Evolutionary conservation across 2,329 filamentous ascomycete genomes (phyloP).

Genomic region (Monascus ruber): DNA sequence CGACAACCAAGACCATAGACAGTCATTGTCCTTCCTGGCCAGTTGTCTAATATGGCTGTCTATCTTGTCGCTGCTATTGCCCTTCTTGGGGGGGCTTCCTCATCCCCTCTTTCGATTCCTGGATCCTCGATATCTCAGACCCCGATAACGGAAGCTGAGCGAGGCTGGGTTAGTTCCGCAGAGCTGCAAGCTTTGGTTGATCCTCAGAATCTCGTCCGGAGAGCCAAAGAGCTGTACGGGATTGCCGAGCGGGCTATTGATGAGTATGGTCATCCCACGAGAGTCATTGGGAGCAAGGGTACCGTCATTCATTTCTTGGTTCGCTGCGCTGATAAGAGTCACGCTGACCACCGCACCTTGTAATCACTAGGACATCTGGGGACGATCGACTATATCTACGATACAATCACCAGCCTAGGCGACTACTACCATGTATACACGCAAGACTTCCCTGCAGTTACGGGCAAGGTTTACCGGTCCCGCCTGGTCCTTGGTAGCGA

Average conservation of each 20-base stretch:
- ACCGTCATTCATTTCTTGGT: slow-evolving; percentile 2
- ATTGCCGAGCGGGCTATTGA: slow-evolving; percentile 49
- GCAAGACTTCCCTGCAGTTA: slow-evolving; percentile 51
- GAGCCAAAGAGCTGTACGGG: slow-evolving; percentile 50
- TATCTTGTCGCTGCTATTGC: too few species aligned
- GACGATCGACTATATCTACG: slow-evolving; percentile 53
- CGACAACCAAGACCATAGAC: too few species aligned
- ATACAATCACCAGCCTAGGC: slow-evolving; percentile 33
- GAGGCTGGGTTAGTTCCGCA: slow-evolving; percentile 34
- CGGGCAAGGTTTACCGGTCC: slow-evolving; percentile 49
- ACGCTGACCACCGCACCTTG: too few species aligned
- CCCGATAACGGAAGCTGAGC: too few species aligned
- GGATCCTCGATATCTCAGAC: too few species aligned
- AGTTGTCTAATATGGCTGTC: too few species aligned
- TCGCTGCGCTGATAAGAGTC: too few species aligned
- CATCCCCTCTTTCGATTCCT: too few species aligned
- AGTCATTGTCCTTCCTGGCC: too few species aligned
- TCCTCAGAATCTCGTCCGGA: slow-evolving; percentile 43
- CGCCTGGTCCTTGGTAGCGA: slow-evolving; percentile 47
- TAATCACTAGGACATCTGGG: slow-evolving; percentile 41
- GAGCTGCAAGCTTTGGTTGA: slow-evolving; percentile 38
- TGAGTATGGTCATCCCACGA: slow-evolving; percentile 57
- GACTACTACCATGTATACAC: slow-evolving; percentile 25
- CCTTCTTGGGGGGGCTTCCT: too few species aligned
- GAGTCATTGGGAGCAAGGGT: slow-evolving; percentile 59